Evolutionary conservation across 148 eudicot species (phyloP), one percentile per base, ranked within the genome.

Genomic region (Oxyria digyna): DNA sequence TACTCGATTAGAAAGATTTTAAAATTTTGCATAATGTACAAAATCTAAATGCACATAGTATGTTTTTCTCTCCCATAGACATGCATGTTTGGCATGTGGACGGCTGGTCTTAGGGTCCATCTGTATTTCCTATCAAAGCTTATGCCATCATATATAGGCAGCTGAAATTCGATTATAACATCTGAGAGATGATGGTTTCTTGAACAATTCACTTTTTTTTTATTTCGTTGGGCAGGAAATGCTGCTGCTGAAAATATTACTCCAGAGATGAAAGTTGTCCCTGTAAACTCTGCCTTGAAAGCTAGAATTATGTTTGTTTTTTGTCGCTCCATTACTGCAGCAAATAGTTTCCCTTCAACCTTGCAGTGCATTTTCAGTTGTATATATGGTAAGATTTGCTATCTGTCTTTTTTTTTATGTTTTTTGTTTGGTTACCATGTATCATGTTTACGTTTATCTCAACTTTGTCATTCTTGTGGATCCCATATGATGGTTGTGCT

Each of bases 321-420:
- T 77, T 87, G 95, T 73, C 88, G 92, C 69, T 93, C 98, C 52
- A 81, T 89, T 64, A 78, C 91, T 24, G 96, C 98, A 38, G 98
- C 96, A 78, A 89, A 93, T 77, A 85, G 95, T 77, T 93, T 93
- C 75, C 98, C 98, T 20, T 83, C 89, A 46, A 93, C 98, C 49
- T 74, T 93, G 65, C 98, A 93, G 77, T 93, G 98, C 83, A 93
- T 93, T 70, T 93, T 93, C 77, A 87, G 91, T 66, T 93, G 91
- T 79, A 87, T 93, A 68, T 93, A 87, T 77, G 98, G 98, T 93
- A 79, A 46, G 69, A 15, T 50, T 49, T 71, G 32, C 52, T 40
- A 42, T 42, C 70, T 42, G 1, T 37, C 50, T 27, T 23, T 55
- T 0, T 38, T 7, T 38, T 35, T 35, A 35, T 35, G 4, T 5